A percentile compares a stretch with the other conserved stretches of the same genome.
Evolutionary conservation across 140 eudicot genomes (phyloP).

Genomic region (Erigeron philadelphicus): DNA sequence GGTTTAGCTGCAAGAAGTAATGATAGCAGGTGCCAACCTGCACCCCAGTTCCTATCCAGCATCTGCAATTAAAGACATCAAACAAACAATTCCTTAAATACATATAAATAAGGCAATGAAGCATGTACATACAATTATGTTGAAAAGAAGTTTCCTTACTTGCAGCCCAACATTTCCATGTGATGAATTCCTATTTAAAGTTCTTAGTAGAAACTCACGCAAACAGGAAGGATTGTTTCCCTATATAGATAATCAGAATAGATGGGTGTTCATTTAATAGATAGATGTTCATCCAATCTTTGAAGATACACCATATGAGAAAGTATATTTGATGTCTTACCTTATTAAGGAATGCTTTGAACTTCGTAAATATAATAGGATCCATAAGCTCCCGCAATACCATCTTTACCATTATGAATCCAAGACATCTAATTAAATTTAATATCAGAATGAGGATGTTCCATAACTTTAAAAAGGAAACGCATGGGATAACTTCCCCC

Average conservation of each 20-base stretch:
- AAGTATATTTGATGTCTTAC: conserved; percentile 26
- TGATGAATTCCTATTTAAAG: conserved; percentile 53
- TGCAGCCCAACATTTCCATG: conserved; percentile 85
- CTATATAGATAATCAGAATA: conserved; percentile 35
- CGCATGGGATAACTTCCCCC: not conserved
- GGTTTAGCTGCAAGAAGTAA: conserved; percentile 83
- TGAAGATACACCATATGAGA: not conserved
- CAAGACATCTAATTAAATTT: conserved; percentile 61
- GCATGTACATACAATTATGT: conserved; percentile 11
- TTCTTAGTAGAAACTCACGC: conserved; percentile 80
- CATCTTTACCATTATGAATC: conserved; percentile 95
- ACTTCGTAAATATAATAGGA: conserved; percentile 58
- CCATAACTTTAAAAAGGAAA: not conserved
- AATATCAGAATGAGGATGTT: conserved; percentile 17
- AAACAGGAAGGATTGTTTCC: conserved; percentile 92
- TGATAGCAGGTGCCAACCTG: conserved; percentile 92
- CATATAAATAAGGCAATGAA: not conserved
- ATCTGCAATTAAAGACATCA: conserved; percentile 49
- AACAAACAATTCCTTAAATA: conserved; percentile 10
- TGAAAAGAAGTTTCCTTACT: conserved; percentile 37
- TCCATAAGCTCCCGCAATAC: conserved; percentile 95
- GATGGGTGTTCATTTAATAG: conserved; percentile 4
- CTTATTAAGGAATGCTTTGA: conserved; percentile 81
- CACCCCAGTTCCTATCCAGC: conserved; percentile 99
- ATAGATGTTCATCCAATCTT: not conserved